Evolutionary conservation across 768 basidiomycete genomes (phyloP).

Genomic region (Pleurotus djamor): DNA sequence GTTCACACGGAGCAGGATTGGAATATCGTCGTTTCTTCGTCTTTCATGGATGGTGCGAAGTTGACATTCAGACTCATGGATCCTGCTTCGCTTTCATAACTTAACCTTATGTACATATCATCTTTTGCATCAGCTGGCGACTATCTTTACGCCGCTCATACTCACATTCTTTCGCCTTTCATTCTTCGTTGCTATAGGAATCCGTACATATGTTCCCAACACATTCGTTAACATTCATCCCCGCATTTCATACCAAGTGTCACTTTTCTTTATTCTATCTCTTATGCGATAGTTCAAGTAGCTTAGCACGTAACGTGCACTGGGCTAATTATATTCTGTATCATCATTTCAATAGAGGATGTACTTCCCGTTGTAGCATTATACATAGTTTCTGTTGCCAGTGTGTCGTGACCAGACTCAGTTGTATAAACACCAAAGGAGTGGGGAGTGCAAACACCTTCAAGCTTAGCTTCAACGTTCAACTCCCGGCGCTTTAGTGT

Average conservation of each 20-base stretch:
- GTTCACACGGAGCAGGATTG: slow-evolving; percentile 59
- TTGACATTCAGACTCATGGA: slow-evolving; percentile 58
- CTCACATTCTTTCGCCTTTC: background rate
- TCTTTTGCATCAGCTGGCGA: background rate
- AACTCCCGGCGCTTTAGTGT: too few species aligned
- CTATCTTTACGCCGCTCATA: too few species aligned
- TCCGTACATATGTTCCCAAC: background rate
- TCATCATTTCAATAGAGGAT: background rate
- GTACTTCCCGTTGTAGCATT: background rate
- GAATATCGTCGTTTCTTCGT: slow-evolving; percentile 39
- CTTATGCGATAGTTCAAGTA: background rate
- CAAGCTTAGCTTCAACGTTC: too few species aligned
- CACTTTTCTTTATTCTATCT: background rate
- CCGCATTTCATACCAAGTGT: background rate
- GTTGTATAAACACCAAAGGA: too few species aligned
- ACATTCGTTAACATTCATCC: slow-evolving; percentile 4
- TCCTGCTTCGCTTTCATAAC: slow-evolving; percentile 14
- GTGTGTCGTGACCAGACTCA: too few species aligned
- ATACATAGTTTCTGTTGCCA: background rate
- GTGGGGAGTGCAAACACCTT: too few species aligned
- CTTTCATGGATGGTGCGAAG: slow-evolving; percentile 43
- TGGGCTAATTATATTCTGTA: background rate
- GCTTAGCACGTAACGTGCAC: background rate
- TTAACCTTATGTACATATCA: background rate
- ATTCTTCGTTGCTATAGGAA: background rate